Evolutionary conservation across 257 asterid species (phyloP).

Genomic region (Nicotiana tomentosiformis): DNA sequence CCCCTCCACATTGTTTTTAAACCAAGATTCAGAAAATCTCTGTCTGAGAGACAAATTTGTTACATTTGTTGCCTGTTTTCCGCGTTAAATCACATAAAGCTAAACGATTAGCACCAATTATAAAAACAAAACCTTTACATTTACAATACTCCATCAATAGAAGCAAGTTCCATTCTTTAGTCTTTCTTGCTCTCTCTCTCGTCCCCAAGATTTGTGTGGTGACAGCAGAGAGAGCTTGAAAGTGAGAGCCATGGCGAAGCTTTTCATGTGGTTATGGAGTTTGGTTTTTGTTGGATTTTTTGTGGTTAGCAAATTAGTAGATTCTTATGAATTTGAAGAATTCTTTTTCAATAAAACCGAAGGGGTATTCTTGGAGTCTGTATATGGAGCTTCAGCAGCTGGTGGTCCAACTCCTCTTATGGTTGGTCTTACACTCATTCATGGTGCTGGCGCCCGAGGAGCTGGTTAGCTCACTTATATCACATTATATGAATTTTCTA

Average conservation of each 20-base stretch:
- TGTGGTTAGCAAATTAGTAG: conserved; percentile 30
- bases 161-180: not conserved
- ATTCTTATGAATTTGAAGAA: conserved; percentile 52
- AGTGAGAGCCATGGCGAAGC: conserved; percentile 29
- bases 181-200: not conserved
- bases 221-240: conserved; percentile 12
- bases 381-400: conserved; percentile 46
- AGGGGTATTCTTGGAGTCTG: conserved; percentile 37
- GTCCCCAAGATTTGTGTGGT: conserved; percentile 16
- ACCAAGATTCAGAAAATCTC: not conserved
- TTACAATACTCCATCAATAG: not conserved
- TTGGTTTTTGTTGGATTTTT: conserved; percentile 24
- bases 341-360: conserved; percentile 36
- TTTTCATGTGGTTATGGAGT: conserved; percentile 19
- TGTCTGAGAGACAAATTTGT: not conserved
- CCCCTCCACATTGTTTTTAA: not conserved
- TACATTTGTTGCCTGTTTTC: conserved; percentile 3
- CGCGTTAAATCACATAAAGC: not conserved
- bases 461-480: conserved; percentile 48
- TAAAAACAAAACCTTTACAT: not conserved
- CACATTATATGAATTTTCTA: not conserved
- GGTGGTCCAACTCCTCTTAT: conserved; percentile 50
- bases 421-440: conserved; percentile 78
- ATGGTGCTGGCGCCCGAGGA: conserved; percentile 75
- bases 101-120: not conserved